Evolutionary conservation across 2,329 filamentous ascomycete genomes (phyloP), one percentile per base, ranked within the genome.

Genomic region (Beauveria medogensis): DNA sequence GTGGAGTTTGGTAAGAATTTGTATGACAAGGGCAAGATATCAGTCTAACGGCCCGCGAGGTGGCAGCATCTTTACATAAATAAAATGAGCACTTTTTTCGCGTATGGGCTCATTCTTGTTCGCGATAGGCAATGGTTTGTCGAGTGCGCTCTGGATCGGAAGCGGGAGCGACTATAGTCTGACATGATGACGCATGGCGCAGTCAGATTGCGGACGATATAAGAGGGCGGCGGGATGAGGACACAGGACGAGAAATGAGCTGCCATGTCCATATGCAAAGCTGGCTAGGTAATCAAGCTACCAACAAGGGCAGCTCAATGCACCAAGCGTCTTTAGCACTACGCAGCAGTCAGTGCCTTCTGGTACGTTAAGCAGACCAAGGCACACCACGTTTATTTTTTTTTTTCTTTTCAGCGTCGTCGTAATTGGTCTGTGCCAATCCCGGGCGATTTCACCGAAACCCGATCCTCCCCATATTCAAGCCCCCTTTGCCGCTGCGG

Each of bases 11-110:
- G 40, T 10, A 41, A 47, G 48, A 28, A 59, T 37, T 37, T 41
- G 40, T 43, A 47, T 50, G 28, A 41, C 48, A 18, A 24, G 26
- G 28, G 26, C 22, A 20, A 41, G 52, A 41, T 18, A 5, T 22
- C 12, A 8, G 26, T 54, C 28, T 20, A 14, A 48, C n/a, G 43
- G 41, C 16, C 20, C 6, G 28, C 28, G 37, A 54, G n/a, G 34
- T 60, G 58, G 58, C 58, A 54, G 41, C 58, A 54, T 60, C 28
- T 60, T 59, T 46, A 60, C 50, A 47, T 60, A 43, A 54, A 48
- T 60, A 60, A n/a, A 52, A 30, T 24, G 28, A 60, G 28, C n/a
- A 46, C 12, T n/a, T 9, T 48, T 22, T 20, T 20, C 54, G 8
- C 18, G 10, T 51, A 41, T 60, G 58, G 41, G 50, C 50, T 60